Evolutionary conservation across 2,329 filamentous ascomycete species (phyloP).

Genomic region (Paecilomyces dactylethromorphus): DNA sequence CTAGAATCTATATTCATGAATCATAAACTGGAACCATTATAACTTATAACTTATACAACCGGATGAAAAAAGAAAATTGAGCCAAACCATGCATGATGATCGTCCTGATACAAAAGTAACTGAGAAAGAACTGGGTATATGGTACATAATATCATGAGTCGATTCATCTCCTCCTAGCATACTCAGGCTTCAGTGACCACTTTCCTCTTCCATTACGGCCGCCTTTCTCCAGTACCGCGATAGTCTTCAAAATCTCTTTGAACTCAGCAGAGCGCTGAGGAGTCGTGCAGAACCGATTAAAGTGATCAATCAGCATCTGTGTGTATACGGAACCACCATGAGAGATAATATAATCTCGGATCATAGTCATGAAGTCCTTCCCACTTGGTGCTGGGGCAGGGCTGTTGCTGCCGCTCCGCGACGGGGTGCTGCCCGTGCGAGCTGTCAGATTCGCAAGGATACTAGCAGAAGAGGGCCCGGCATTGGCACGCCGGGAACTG

Average conservation of each 20-base stretch:
- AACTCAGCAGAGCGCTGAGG: conserved; percentile 68
- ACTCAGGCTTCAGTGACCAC: conserved; percentile 57
- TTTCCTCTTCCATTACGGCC: conserved; percentile 42
- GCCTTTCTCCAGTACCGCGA: conserved; percentile 63
- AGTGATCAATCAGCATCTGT: conserved; percentile 84
- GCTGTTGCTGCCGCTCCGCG: conserved; percentile 23
- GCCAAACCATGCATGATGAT: neutral
- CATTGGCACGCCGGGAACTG: conserved; percentile 25
- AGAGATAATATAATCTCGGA: conserved; percentile 68
- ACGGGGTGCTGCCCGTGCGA: conserved; percentile 8
- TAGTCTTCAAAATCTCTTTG: conserved; percentile 68
- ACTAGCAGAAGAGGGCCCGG: conserved; percentile 33
- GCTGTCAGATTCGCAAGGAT: conserved; percentile 34
- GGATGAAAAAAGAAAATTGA: neutral
- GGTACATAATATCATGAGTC: neutral
- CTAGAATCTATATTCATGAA: neutral
- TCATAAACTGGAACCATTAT: neutral
- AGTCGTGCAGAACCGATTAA: conserved; percentile 71
- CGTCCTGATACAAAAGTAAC: neutral
- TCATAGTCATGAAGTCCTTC: conserved; percentile 63
- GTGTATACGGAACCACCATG: conserved; percentile 75
- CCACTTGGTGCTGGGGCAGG: conserved; percentile 42
- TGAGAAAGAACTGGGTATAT: neutral
- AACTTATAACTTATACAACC: neutral
- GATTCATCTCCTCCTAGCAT: conserved; percentile 17